Conservation (phyloP, 768 basidiomycete genomes). For the Russula olivacea region DNA sequence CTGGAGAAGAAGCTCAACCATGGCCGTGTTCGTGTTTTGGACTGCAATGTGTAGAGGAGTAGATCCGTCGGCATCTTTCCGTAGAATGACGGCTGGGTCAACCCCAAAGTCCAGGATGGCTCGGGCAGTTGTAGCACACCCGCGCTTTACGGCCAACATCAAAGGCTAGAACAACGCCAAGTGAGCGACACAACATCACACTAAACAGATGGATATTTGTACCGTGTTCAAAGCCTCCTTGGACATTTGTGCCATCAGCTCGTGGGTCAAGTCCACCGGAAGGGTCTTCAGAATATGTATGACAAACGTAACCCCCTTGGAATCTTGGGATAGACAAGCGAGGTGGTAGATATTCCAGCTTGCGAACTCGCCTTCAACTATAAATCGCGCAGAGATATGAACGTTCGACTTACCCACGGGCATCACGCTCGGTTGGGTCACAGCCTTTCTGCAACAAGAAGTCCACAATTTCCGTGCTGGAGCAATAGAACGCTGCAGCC, state of each 20-base stretch:
- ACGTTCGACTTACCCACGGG: conserved; percentile 38
- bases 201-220: conserved; percentile 19
- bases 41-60: conserved; percentile 49
- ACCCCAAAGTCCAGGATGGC: conserved; percentile 38
- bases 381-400: not conserved
- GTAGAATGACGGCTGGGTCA: conserved; percentile 32
- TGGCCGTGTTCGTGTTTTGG: conserved; percentile 32
- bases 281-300: conserved; percentile 45
- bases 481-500: conserved; percentile 35
- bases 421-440: conserved; percentile 41
- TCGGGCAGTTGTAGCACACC: conserved; percentile 29
- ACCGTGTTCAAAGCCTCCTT: conserved; percentile 46
- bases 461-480: conserved; percentile 38
- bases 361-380: not conserved
- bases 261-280: conserved; percentile 43
- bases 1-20: conserved; percentile 37
- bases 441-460: conserved; percentile 45
- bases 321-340: conserved; percentile 32
- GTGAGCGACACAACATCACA: not conserved
- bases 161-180: conserved; percentile 39
- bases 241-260: conserved; percentile 42
- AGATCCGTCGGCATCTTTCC: conserved; percentile 45
- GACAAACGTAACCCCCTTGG: conserved; percentile 31
- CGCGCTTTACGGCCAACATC: conserved; percentile 44
- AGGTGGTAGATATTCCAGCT: conserved; percentile 58